Base-by-base conservation (phyloP, 331 rosid genomes). In the Quercus tomentella region DNA sequence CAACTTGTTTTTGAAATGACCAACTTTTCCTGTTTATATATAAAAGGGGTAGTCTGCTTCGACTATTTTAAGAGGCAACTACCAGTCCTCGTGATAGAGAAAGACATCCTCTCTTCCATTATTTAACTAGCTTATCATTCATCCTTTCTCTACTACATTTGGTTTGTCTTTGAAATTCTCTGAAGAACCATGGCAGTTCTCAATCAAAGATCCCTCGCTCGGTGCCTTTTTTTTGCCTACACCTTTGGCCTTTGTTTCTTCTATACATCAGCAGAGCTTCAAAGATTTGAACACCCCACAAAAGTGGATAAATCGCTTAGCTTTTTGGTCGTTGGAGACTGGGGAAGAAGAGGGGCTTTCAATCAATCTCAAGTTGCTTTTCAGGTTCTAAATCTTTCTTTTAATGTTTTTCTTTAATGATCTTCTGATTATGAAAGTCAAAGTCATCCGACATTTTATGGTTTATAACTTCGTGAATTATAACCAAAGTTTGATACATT, bases 301-400 rank as follows among this genome's bases (percentile, higher is more conserved):
- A 92, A 91, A 80, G 74, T 18, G 62, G 87, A 91, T 81, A 90
- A 83, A 12, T 87, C 97, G 30, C 90, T 94, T 54, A 87, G 82
- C 79, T 89, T 94, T 84, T 86, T 94, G 83, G 97, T 94, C 26
- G 4, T 94, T 77, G 95, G 98, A 33, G 98, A 94, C 30, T 92
- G 98, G 98, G 97, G 98, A 74, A 85, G 97, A 73, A 84, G 84
- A 80, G 98, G 98, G 56, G 76, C 55, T 45, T 94, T 77, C 73
- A 94, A 94, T 78, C 98, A 94, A 51, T 94, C 98, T 14, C 41
- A 84, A 81, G 95, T 94, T 72, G 97, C 97, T 52, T 43, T 52
- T 66, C 97, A 94, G 98, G 98, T 94, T 72, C 72, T 67, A 67
- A 21, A 10, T 22, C 66, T 21, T 66, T 28, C n/a, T 17, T 66